Percentiles rank a stretch among this genome's conserved stretches.
phyloP scores from a whole-genome alignment of 2,329 filamentous ascomycete genomes.

The Pyrenophora graminea region DNA sequence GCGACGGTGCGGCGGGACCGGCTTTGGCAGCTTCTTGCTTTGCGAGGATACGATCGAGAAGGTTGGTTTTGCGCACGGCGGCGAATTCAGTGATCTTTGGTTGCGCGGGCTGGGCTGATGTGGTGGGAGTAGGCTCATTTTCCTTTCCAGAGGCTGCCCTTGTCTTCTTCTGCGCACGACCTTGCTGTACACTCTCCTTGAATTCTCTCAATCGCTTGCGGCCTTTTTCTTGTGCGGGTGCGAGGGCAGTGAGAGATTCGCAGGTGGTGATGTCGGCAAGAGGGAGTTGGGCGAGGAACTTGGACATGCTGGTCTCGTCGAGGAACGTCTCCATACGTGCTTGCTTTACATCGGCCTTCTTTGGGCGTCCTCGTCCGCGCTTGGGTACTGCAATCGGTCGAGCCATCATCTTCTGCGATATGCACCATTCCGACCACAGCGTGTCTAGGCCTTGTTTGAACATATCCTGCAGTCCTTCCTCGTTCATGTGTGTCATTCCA shows the following conservation, averaged over 20 bases:
- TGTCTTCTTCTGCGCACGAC: conserved; percentile 38
- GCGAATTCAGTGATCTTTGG: conserved; percentile 46
- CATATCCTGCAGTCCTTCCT: conserved; percentile 53
- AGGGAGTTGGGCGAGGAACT: conserved; percentile 63
- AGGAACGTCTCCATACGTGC: conserved; percentile 55
- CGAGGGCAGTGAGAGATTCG: conserved; percentile 57
- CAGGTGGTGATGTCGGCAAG: conserved; percentile 59
- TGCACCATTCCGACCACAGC: conserved; percentile 51
- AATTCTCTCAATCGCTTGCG: conserved; percentile 71
- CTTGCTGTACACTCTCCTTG: conserved; percentile 61
- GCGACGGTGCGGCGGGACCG: conserved; percentile 46
- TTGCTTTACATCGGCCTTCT: conserved; percentile 42
- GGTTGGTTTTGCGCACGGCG: conserved; percentile 49
- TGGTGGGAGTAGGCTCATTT: conserved; percentile 27
- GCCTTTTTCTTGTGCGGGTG: conserved; percentile 66
- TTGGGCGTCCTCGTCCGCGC: conserved; percentile 42
- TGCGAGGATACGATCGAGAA: conserved; percentile 57
- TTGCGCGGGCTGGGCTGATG: conserved; percentile 24
- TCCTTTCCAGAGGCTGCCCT: conserved; percentile 37
- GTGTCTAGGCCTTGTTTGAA: conserved; percentile 56
- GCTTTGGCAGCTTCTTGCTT: conserved; percentile 51
- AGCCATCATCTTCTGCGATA: conserved; percentile 25
- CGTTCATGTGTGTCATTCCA: conserved; percentile 46
- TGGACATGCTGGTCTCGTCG: conserved; percentile 40
- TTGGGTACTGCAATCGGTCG: conserved; percentile 40